Base-by-base conservation (phyloP, 306 rosid genomes). In the Fragaria vesca region DNA sequence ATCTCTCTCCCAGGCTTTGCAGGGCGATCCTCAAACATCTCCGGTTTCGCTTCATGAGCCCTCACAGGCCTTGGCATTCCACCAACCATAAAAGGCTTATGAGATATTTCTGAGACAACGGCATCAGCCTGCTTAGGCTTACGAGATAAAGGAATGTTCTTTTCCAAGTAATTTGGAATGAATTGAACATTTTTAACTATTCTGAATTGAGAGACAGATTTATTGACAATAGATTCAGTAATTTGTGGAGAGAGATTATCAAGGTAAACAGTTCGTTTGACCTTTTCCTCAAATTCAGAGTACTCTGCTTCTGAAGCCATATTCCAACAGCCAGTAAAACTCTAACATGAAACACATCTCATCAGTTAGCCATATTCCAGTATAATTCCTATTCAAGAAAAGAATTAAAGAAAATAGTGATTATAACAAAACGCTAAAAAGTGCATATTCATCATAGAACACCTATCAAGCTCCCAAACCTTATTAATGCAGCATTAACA, bases 41-140 rank as follows among this genome's bases (percentile, higher is more conserved):
- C 93, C 12, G 18, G 78, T 70, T 61, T 80, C 11, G 93, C 90
- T 66, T 48, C 86, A 55, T 66, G 77, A 8, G 92, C 93, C 82
- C 92, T 89, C 69, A 87, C 92, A 0, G 97, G 97, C 54, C 98
- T 86, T 32, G 97, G 98, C 93, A 89, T 88, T 81, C 98, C 98
- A 45, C 88, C 78, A 79, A 94, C 88, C 98, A 94, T 92, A 86
- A 94, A 94, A 20, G 90, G 90, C 77, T 72, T 79, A 24, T 86
- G 82, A 0, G 61, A 8, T 21, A 83, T 24, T 84, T 76, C 80
- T 2, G 83, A 66, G 63, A 83, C 28, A 50, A 94, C 80, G 28
- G 85, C 87, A 69, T 54, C 34, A 17, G 77, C 97, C 86, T 91
- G 85, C 82, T 83, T 83, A 7, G 52, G 9, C 26, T 24, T 24